A percentile compares a stretch with the other conserved stretches of the same genome.
phyloP scores from a whole-genome alignment of 2,329 filamentous ascomycete genomes.

The Aspergillus fumigatus region DNA sequence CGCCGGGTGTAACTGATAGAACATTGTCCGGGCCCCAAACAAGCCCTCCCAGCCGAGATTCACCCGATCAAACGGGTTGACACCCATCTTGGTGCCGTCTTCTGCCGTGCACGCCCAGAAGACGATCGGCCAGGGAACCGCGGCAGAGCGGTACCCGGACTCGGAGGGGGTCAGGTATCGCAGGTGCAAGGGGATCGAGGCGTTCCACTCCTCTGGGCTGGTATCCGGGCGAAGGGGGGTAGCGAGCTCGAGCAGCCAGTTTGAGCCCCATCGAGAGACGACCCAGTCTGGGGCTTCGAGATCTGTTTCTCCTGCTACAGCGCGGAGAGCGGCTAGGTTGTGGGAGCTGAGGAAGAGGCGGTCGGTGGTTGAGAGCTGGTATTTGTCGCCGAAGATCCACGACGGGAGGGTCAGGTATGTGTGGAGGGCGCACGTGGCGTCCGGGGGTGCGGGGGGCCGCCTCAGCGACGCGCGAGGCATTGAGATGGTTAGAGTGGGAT shows the following conservation, averaged over 20 bases:
- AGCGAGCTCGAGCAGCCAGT: constrained; percentile 68
- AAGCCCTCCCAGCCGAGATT: constrained; percentile 80
- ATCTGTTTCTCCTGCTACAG: constrained; percentile 72
- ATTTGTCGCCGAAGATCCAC: constrained; percentile 77
- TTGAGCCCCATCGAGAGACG: constrained; percentile 71
- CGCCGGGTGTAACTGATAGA: constrained; percentile 70
- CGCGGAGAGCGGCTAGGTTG: constrained; percentile 64
- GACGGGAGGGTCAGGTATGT: constrained; percentile 80
- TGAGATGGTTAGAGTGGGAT: constrained; percentile 70
- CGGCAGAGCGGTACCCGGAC: constrained; percentile 50
- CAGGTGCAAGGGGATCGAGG: constrained; percentile 71
- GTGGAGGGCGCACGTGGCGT: constrained; percentile 66
- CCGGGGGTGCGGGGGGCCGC: constrained; percentile 43
- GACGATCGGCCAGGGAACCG: constrained; percentile 74
- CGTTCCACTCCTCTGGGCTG: constrained; percentile 25
- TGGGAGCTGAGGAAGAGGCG: constrained; percentile 74
- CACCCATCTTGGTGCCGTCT: constrained; percentile 58
- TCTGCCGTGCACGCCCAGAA: constrained; percentile 82
- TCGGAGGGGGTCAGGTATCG: constrained; percentile 68
- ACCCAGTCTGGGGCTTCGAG: constrained; percentile 87
- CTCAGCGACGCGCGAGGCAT: constrained; percentile 51
- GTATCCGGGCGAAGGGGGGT: constrained; percentile 39
- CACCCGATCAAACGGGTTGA: constrained; percentile 80
- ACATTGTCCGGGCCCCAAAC: constrained; percentile 71
- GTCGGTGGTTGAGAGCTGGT: constrained; percentile 61